Evolutionary conservation across 164 flowering plant genomes (phyloP).

Genomic region (Taxillus chinensis): DNA sequence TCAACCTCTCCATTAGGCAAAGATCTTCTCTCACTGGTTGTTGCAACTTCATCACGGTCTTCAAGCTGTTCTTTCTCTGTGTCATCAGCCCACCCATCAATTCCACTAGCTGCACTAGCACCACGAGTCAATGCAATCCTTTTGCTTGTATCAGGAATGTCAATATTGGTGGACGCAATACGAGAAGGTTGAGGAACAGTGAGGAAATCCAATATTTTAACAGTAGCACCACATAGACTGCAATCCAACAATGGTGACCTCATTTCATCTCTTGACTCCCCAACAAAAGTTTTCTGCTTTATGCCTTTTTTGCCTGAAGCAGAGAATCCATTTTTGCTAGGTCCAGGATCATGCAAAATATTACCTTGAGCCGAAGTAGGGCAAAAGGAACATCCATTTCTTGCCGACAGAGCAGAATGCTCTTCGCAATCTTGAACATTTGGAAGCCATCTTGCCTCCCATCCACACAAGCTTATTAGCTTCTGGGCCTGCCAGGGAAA

Average conservation of each 20-base stretch:
- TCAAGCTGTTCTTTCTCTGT: slow-evolving; percentile 62
- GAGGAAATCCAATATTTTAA: slow-evolving; percentile 78
- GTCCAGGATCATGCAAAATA: slow-evolving; percentile 41
- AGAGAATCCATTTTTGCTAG: slow-evolving; percentile 51
- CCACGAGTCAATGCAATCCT: slow-evolving; percentile 78
- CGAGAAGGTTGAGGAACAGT: slow-evolving; percentile 69
- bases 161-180: slow-evolving; percentile 47
- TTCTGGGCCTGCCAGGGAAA: slow-evolving; percentile 62
- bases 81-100: slow-evolving; percentile 85
- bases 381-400: slow-evolving; percentile 69
- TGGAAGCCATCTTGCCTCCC: slow-evolving; percentile 97
- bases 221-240: slow-evolving; percentile 93
- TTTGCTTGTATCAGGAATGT: slow-evolving; percentile 69
- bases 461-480: slow-evolving; percentile 92
- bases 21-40: slow-evolving; percentile 38
- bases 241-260: slow-evolving; percentile 90
- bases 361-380: slow-evolving; percentile 34
- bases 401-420: slow-evolving; percentile 92
- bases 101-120: slow-evolving; percentile 94
- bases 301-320: slow-evolving; percentile 46
- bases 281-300: slow-evolving; percentile 34
- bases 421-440: slow-evolving; percentile 92
- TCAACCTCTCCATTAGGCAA: slow-evolving; percentile 44
- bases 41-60: slow-evolving; percentile 82
- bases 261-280: slow-evolving; percentile 52